Evolutionary conservation across 2,329 filamentous ascomycete genomes (phyloP).

Genomic region (Trichoderma pleuroti): DNA sequence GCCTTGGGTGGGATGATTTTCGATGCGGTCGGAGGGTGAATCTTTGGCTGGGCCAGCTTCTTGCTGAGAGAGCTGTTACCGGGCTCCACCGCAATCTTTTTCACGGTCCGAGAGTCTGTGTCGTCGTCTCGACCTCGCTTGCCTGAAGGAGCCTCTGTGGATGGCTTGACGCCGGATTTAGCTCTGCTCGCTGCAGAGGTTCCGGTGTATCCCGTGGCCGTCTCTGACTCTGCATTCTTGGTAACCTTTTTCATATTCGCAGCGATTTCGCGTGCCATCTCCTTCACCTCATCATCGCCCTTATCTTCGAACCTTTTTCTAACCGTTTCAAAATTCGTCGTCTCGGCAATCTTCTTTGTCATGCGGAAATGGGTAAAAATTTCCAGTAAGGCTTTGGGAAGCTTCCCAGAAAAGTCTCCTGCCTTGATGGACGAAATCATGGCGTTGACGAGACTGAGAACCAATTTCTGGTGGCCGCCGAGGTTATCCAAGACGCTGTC

Average conservation of each 20-base stretch:
- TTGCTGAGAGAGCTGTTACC: constrained; percentile 37
- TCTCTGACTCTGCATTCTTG: constrained; percentile 34
- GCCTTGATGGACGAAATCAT: constrained; percentile 53
- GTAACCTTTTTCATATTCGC: constrained; percentile 42
- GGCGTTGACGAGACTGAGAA: constrained; percentile 51
- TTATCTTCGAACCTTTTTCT: constrained; percentile 61
- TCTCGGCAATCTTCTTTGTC: constrained; percentile 58
- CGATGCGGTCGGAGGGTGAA: constrained; percentile 29
- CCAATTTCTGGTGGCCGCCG: constrained; percentile 54
- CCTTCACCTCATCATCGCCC: constrained; percentile 62
- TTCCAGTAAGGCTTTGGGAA: constrained; percentile 54
- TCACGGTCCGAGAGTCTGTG: constrained; percentile 37
- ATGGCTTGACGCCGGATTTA: constrained; percentile 33
- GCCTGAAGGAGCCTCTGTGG: constrained; percentile 28
- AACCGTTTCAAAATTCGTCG: constrained; percentile 63
- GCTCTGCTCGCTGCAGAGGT: constrained; percentile 40
- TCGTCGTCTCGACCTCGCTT: constrained; percentile 43
- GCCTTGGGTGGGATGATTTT: constrained; percentile 33
- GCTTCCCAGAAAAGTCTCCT: constrained; percentile 49
- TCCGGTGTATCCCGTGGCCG: constrained; percentile 37
- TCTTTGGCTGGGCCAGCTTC: constrained; percentile 39
- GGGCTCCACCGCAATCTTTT: constrained; percentile 43
- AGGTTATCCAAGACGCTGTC: constrained; percentile 55
- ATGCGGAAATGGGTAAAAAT: constrained; percentile 62
- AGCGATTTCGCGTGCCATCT: constrained; percentile 57